Evolutionary conservation across 2,329 filamentous ascomycete genomes (phyloP).

Genomic region (Gliomastix tumulicola): DNA sequence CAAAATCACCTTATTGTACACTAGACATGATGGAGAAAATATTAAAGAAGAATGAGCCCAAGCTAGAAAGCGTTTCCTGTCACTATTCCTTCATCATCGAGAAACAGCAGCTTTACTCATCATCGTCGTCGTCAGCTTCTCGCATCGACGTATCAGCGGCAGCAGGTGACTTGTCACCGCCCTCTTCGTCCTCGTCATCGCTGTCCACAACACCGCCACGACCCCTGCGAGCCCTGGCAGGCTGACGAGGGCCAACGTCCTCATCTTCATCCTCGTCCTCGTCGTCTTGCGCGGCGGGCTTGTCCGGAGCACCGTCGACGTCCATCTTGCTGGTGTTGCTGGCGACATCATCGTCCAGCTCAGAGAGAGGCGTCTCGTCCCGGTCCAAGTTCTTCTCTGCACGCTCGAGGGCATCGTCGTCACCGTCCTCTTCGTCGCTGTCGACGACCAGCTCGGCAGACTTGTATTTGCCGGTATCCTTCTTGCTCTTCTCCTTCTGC

Average conservation of each 20-base stretch:
- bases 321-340: conserved; percentile 42
- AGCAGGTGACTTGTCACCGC: no score
- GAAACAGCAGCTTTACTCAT: no score
- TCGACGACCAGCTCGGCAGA: conserved; percentile 78
- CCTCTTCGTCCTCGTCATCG: conserved; percentile 43
- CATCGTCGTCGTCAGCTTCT: conserved; percentile 24
- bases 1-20: no score
- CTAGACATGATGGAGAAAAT: no score
- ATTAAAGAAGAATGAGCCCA: no score
- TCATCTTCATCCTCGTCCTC: conserved; percentile 35
- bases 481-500: conserved; percentile 40
- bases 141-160: conserved; percentile 31
- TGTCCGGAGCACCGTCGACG: conserved; percentile 34
- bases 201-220: conserved; percentile 42
- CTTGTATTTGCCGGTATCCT: conserved; percentile 64
- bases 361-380: conserved; percentile 25
- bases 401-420: conserved; percentile 30
- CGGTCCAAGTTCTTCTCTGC: conserved; percentile 33
- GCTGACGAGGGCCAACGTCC: conserved; percentile 32
- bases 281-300: conserved; percentile 26
- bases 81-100: no score
- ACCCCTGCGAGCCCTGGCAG: conserved; percentile 41
- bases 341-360: conserved; percentile 25
- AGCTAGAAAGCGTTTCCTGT: no score
- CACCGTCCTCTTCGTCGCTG: conserved; percentile 50